Conservation (phyloP, 2,329 filamentous ascomycete species). For the Ceratocystis albifundus region DNA sequence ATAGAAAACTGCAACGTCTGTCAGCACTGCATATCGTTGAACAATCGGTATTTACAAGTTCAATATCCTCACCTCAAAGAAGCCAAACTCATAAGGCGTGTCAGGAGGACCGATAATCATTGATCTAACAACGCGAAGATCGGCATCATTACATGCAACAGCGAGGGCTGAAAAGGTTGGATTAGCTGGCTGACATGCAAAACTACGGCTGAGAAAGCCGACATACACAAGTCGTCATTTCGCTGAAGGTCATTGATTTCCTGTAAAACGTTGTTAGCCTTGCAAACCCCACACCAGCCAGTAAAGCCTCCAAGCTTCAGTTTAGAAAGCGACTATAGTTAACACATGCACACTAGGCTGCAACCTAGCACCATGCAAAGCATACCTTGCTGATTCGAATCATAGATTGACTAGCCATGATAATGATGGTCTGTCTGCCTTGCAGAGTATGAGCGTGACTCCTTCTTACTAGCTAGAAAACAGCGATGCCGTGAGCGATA, state of each 20-base stretch:
- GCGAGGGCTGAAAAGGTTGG: slow-evolving; percentile 52
- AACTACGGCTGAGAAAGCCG: slow-evolving; percentile 3
- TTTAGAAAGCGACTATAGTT: too few relatives aligned
- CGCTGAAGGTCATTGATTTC: slow-evolving; percentile 80
- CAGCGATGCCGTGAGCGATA: too few relatives aligned
- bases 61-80: slow-evolving; percentile 61
- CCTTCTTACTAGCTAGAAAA: too few relatives aligned
- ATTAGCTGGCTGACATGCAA: not conserved
- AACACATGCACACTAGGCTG: not conserved
- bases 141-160: slow-evolving; percentile 74
- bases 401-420: slow-evolving; percentile 74
- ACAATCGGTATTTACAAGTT: too few relatives aligned
- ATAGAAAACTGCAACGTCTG: slow-evolving; percentile 51
- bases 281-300: slow-evolving; percentile 13
- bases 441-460: too few relatives aligned
- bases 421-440: slow-evolving; percentile 21
- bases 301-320: too few relatives aligned
- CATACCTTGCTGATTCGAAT: slow-evolving; percentile 72
- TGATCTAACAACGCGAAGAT: slow-evolving; percentile 78
- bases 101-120: slow-evolving; percentile 87
- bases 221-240: slow-evolving; percentile 68
- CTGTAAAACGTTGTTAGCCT: slow-evolving; percentile 33
- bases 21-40: not conserved
- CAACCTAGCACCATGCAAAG: not conserved
- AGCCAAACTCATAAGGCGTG: slow-evolving; percentile 93